These are phyloP conservation scores for Alternaria arborescens DNA, from an alignment of 2,329 filamentous ascomycete species.

Conservation along the genomic window DNA sequence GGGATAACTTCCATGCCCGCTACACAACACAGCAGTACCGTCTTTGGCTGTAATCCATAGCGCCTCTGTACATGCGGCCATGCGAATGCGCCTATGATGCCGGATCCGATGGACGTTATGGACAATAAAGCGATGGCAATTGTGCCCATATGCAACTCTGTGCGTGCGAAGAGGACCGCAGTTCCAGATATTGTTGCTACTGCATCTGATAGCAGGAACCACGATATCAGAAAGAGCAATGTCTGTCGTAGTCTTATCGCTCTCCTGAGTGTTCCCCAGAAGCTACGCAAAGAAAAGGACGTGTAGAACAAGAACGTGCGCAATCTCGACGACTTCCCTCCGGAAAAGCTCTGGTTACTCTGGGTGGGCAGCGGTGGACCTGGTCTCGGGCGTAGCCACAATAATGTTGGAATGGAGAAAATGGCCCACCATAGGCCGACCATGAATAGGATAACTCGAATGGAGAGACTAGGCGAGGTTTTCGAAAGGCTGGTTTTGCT, in stretches of 20 bases:
- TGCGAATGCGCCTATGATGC: slow-evolving; percentile 85
- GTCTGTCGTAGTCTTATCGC: slow-evolving; percentile 75
- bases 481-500: slow-evolving; percentile 56
- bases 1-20: slow-evolving; percentile 88
- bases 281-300: slow-evolving; percentile 80
- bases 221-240: slow-evolving; percentile 79
- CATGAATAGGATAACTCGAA: slow-evolving; percentile 81
- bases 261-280: slow-evolving; percentile 78
- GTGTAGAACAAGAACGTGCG: slow-evolving; percentile 70
- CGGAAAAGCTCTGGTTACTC: slow-evolving; percentile 20
- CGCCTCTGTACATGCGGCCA: slow-evolving; percentile 80
- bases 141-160: slow-evolving; percentile 84
- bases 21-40: slow-evolving; percentile 86
- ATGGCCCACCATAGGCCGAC: slow-evolving; percentile 88
- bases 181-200: slow-evolving; percentile 95
- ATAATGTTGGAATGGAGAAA: slow-evolving; percentile 82
- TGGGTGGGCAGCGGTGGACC: slow-evolving; percentile 73
- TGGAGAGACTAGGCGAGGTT: slow-evolving; percentile 78
- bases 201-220: slow-evolving; percentile 92
- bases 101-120: slow-evolving; percentile 84
- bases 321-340: slow-evolving; percentile 18
- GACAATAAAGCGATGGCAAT: slow-evolving; percentile 87
- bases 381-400: slow-evolving; percentile 85
- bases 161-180: slow-evolving; percentile 92
- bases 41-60: slow-evolving; percentile 74